Evolutionary conservation across 805 yeast genomes (phyloP), one percentile per base, ranked within the genome.

Genomic region (Saturnispora besseyi): DNA sequence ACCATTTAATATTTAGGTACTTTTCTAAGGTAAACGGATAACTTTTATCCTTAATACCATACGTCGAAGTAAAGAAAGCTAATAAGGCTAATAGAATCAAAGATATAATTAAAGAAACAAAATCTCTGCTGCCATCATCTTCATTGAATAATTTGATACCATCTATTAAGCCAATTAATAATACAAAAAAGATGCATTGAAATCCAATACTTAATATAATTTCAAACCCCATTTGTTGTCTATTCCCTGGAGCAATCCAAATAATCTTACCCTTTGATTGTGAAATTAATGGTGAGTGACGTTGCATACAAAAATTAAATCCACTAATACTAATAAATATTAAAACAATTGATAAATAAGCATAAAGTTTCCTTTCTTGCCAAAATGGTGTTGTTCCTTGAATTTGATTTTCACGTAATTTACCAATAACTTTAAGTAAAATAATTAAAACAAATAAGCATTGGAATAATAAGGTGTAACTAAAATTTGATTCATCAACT

Each of bases 141-240:
- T 34, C 8, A 37, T 7, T 28, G 30, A 41, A 41, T 13, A 41
- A 15, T 18, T 33, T 15, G 32, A 47, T 45, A 5, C 60, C 59
- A 34, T 51, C 55, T 9, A 76, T 67, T 41, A 84, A 61, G 0
- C 59, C 47, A 10, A 76, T 57, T n/a, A 77, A 46, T 4, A 72
- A 52, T 0, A 64, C 46, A 0, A 75, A 77, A 55, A 84, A 67
- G 0, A 65, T 56, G 5, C 74, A 54, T 57, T 85, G 86, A 54
- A 76, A 68, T 2, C 58, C 61, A 3, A 77, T 73, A 7, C 83
- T 74, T 2, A 82, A 62, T 4, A 79, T 59, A 3, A 81, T 72
- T 60, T 86, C 95, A 4, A 77, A 65, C 0, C 93, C 91, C 63
- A 84, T 79, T 64, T 84, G 91, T 70, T 79, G 80, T 50, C 74